Percentiles rank a stretch among this genome's conserved stretches.
phyloP scores from a whole-genome alignment of 371 early-diverging fungal genomes.

The Mucor circinelloides region DNA sequence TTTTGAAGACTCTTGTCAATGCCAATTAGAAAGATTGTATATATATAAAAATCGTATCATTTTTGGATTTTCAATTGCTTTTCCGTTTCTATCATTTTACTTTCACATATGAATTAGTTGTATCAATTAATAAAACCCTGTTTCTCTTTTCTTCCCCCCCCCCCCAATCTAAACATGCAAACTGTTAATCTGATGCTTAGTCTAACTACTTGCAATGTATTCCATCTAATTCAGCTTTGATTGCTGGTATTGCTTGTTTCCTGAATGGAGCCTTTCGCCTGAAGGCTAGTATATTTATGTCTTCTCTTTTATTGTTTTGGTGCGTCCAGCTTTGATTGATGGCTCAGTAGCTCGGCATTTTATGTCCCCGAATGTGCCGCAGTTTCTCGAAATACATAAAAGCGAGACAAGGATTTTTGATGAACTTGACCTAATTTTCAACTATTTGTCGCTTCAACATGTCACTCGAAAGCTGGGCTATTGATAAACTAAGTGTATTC shows the following conservation, averaged over 20 bases:
- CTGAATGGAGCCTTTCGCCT: no score
- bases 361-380: neutral
- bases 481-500: constrained; percentile 43
- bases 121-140: neutral
- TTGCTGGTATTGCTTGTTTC: no score
- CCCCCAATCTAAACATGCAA: neutral
- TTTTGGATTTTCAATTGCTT: neutral
- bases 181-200: no score
- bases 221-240: no score
- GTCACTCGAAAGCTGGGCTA: constrained; percentile 39
- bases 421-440: neutral
- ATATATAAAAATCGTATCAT: neutral
- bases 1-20: constrained; percentile 69
- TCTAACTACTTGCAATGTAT: no score
- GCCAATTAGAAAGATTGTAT: constrained; percentile 10
- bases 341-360: neutral
- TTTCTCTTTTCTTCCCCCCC: neutral
- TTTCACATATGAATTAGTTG: neutral
- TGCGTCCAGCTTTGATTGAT: no score
- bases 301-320: no score
- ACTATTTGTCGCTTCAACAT: neutral
- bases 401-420: neutral
- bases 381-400: neutral
- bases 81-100: neutral
- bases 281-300: no score